Evolutionary conservation across 2,329 filamentous ascomycete species (phyloP), one percentile per base, ranked within the genome.

Genomic region (Botrytis galanthina): DNA sequence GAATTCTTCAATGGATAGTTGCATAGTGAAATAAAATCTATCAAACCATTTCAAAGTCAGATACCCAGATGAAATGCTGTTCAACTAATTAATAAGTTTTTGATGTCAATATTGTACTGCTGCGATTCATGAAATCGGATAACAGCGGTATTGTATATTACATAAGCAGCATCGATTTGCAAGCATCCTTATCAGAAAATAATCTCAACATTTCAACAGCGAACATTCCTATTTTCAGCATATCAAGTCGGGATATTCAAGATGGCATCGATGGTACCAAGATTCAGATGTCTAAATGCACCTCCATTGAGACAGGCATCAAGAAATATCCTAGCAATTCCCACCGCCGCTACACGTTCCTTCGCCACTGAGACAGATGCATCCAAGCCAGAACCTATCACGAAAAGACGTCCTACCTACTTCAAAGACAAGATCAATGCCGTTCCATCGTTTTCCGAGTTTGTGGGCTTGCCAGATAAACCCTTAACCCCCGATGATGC

Each of bases 401-500:
- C 78, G 4, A 79, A 79, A 70, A 73, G 78, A 73, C 79, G 80
- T 14, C 80, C 79, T 44, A 80, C 80, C 61, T 82, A 82, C 64
- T 82, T 82, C 74, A 82, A 81, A 76, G 80, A 82, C 71, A 77
- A 76, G 32, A 44, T 79, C n/a, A 81, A 80, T 68, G 70, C 75
- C n/a, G 83, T 91, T 12, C 87, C 87, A 0, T 84, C 88, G 10
- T 87, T 91, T 76, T 84, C 86, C 70, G 87, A 90, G 62, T 91
- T 91, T 78, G 77, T 91, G 39, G 83, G 80, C 1, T 78, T 83
- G 18, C 78, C 84, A 74, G 83, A 84, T 3, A 71, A 80, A 51
- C 79, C 86, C 5, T 81, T 90, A 8, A 78, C 87, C 0, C 78
- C 84, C 10, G 81, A 84, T 76, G 89, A 91, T 71, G 88, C 89